Evolutionary conservation across 1,284 basidiomycete genomes (phyloP), one percentile per base, ranked within the genome.

Genomic region (Rhodotorula sp.): DNA sequence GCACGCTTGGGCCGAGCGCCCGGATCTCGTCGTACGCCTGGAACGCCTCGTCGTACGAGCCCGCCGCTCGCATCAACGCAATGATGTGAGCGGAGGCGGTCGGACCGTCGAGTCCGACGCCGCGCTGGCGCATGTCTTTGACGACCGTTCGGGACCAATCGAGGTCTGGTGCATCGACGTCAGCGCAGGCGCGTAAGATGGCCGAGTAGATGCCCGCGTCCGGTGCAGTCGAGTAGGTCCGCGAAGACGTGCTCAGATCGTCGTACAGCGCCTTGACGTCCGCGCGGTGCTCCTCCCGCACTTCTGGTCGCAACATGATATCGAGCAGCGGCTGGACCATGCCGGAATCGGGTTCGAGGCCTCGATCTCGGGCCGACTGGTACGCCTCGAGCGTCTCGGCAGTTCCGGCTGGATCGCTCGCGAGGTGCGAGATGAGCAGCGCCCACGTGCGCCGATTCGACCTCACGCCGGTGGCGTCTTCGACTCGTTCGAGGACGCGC

Each of bases 321-420:
- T 59, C 29, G 53, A 75, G 62, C 37, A 75, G 65, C 1, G 74
- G 74, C 62, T 75, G 74, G 18, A 75, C 55, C 68, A 75, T 70
- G 6, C 44, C 42, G 62, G 74, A 65, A 51, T 71, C 69, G 55
- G 69, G 69, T 18, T 61, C 56, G 59, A 73, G 56, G 46, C 60
- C 65, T 0, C 74, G 71, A 56, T 69, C 69, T 20, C 74, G 56
- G n/a, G 69, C 69, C 18, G 64, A 42, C 29, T 73, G 60, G 58
- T 73, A 68, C 15, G 71, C 33, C 51, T 62, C 46, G 24, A 71
- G 67, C 42, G 74, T 71, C 44, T 67, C 60, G n/a, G 60, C 55
- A 24, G 66, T 15, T 15, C 59, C 60, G 22, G 61, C 58, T 6
- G 22, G 33, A 4, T 58, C 37, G 4, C 18, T 30, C 18, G 59